Evolutionary conservation across 2,329 filamentous ascomycete species (phyloP), one percentile per base, ranked within the genome.

Genomic region (Aspergillus pseudoglaucus): DNA sequence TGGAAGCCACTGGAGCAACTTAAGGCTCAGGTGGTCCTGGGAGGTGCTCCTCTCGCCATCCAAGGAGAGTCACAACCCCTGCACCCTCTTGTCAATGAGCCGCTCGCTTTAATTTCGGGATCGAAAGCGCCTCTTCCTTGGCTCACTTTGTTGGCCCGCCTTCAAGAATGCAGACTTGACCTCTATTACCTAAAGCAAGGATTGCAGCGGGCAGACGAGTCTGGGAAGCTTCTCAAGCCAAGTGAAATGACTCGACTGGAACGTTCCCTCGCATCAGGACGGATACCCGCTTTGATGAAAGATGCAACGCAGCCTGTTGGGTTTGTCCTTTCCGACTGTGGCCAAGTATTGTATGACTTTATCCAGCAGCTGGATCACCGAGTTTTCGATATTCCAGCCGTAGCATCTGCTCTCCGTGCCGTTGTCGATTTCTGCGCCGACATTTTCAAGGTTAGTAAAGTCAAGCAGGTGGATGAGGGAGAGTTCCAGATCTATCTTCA

Each of bases 401-500:
- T 61, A 14, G 47, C 66, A 12, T 47, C 57, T 12, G 53, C 60
- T 10, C 51, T 67, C 37, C 56, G 58, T 14, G 60, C 63, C 9
- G 58, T 75, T 3, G 59, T 72, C 20, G 57, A 57, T 15, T 70
- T 79, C 47, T 77, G 77, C 57, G 72, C 70, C 62, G 75, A 79
- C 51, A 65, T 81, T 27, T 65, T 76, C 37, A 53, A 61, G 37
- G 59, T 78, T 30, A 67, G 71, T 14, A 59, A 69, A 42, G 61
- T 63, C 8, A 57, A 58, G 4, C 63, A 66, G 20, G 70, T 82
- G 39, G 75, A 82, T 48, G 72, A 78, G 41, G 76, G 75, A 7
- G 66, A 72, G 8, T 79, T 81, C 52, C 75, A 80, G 51, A 75
- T 76, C 2, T 79, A 80, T 52, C 65, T 82, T 14, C 66, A 72